These are phyloP conservation scores for Saturnispora zaruensis DNA, from an alignment of 805 yeast species.

Conservation along the genomic window DNA sequence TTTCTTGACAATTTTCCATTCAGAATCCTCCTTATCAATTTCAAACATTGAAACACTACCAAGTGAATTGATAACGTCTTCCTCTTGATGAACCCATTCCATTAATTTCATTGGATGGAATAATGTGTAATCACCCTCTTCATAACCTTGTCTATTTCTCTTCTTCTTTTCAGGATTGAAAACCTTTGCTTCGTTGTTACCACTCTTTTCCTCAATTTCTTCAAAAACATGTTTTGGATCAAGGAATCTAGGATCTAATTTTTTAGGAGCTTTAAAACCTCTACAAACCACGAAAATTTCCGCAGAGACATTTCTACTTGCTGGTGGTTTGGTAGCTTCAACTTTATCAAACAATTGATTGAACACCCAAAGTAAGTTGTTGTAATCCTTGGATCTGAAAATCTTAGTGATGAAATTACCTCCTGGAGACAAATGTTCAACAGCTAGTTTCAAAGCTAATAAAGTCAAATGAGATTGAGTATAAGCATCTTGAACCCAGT, in stretches of 20 bases:
- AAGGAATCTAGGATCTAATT: slow-evolving; percentile 81
- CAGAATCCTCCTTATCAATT: slow-evolving; percentile 54
- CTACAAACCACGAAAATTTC: slow-evolving; percentile 96
- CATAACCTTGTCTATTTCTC: slow-evolving; percentile 94
- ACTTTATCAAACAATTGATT: slow-evolving; percentile 92
- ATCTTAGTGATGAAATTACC: slow-evolving; percentile 96
- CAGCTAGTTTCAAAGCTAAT: slow-evolving; percentile 90
- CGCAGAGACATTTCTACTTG: slow-evolving; percentile 98
- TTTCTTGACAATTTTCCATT: slow-evolving; percentile 63
- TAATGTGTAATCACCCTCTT: slow-evolving; percentile 75
- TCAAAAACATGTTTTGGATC: slow-evolving; percentile 94
- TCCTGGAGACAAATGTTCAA: slow-evolving; percentile 80
- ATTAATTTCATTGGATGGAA: slow-evolving; percentile 65
- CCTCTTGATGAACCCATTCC: slow-evolving; percentile 67
- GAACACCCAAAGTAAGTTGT: slow-evolving; percentile 95
- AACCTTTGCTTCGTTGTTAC: slow-evolving; percentile 82
- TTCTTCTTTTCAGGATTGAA: slow-evolving; percentile 89
- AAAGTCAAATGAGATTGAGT: slow-evolving; percentile 94
- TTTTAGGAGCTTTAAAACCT: slow-evolving; percentile 94
- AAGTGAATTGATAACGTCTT: slow-evolving; percentile 74
- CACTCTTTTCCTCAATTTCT: slow-evolving; percentile 68
- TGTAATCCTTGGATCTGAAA: slow-evolving; percentile 97
- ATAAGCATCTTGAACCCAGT: slow-evolving; percentile 99
- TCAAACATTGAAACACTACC: slow-evolving; percentile 65
- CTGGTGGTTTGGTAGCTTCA: slow-evolving; percentile 98